Conservation (phyloP, 2,329 filamentous ascomycete genomes). For the Pseudogymnoascus sp. region DNA sequence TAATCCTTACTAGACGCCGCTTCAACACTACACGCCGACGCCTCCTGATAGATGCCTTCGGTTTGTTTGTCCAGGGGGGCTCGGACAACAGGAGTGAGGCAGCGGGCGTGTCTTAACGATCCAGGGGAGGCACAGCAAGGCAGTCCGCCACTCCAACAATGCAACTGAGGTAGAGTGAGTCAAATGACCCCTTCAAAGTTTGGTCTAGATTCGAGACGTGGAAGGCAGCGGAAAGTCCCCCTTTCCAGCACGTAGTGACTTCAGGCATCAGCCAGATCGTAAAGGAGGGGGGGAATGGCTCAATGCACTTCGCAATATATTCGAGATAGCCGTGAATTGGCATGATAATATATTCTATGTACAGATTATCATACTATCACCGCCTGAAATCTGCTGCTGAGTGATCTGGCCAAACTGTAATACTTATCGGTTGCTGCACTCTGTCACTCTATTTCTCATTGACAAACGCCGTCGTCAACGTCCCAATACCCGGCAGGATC, state of each 20-base stretch:
- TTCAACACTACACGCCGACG: not conserved
- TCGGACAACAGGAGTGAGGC: not conserved
- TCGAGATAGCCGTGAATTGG: not conserved
- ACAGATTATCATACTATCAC: not conserved
- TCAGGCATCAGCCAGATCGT: not conserved
- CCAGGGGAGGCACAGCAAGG: not conserved
- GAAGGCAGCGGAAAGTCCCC: not conserved
- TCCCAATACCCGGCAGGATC: constrained; percentile 40
- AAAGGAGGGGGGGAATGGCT: not conserved
- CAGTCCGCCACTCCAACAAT: not conserved
- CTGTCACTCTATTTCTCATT: constrained; percentile 20
- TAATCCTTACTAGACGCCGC: not conserved
- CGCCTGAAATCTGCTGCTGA: not conserved
- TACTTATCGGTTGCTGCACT: constrained; percentile 1
- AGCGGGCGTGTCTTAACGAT: not conserved
- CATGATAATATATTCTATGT: constrained; percentile 1
- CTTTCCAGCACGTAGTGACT: not conserved
- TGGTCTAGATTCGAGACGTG: not conserved
- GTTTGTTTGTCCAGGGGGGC: not conserved
- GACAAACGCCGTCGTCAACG: constrained; percentile 36
- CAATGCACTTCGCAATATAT: not conserved
- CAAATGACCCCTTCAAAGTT: not conserved
- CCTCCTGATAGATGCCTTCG: not conserved
- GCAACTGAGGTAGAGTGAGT: not conserved
- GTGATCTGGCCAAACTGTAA: constrained; percentile 12